A percentile compares a stretch with the other conserved stretches of the same genome.
These are phyloP conservation scores for Trichocladium uniseriatum DNA, from an alignment of 495 filamentous ascomycete species.

Conservation along the genomic window DNA sequence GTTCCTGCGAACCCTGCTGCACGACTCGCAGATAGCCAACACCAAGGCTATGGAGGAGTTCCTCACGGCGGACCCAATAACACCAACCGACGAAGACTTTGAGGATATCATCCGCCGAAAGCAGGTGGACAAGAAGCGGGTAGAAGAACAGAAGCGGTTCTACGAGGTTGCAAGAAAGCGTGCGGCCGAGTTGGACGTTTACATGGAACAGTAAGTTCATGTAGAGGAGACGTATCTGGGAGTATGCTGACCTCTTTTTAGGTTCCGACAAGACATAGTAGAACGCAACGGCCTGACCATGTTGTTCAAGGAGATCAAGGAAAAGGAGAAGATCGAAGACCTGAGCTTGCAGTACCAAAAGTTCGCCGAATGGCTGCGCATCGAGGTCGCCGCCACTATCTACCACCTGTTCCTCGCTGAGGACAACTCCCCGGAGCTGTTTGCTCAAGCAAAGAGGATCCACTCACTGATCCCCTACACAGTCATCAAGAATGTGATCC, in stretches of 20 bases:
- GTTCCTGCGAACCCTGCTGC: conserved; percentile 72
- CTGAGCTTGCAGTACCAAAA: conserved; percentile 93
- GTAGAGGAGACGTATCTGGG: not conserved
- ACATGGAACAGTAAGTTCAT: conserved; percentile 81
- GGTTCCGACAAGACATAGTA: conserved; percentile 50
- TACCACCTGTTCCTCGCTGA: conserved; percentile 97
- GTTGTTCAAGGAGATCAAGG: conserved; percentile 83
- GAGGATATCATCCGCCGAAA: conserved; percentile 71
- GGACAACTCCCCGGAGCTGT: conserved; percentile 92
- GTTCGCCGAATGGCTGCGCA: conserved; percentile 96
- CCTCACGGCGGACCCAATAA: conserved; percentile 57
- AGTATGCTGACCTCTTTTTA: conserved; percentile 8
- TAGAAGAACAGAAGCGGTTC: conserved; percentile 87
- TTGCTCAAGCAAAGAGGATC: conserved; percentile 86
- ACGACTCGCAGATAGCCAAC: conserved; percentile 72
- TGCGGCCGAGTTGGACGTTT: conserved; percentile 86
- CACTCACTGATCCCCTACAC: conserved; percentile 90
- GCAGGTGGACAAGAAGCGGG: conserved; percentile 72
- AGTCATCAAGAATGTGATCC: conserved; percentile 89
- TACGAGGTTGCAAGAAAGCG: conserved; percentile 90
- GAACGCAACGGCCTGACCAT: conserved; percentile 76
- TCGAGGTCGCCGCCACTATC: conserved; percentile 92
- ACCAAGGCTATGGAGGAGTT: conserved; percentile 78
- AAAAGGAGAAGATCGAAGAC: conserved; percentile 76
- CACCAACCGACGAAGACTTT: conserved; percentile 68